Evolutionary conservation across 495 filamentous ascomycete genomes (phyloP).

Genomic region (Emericellopsis terricola): DNA sequence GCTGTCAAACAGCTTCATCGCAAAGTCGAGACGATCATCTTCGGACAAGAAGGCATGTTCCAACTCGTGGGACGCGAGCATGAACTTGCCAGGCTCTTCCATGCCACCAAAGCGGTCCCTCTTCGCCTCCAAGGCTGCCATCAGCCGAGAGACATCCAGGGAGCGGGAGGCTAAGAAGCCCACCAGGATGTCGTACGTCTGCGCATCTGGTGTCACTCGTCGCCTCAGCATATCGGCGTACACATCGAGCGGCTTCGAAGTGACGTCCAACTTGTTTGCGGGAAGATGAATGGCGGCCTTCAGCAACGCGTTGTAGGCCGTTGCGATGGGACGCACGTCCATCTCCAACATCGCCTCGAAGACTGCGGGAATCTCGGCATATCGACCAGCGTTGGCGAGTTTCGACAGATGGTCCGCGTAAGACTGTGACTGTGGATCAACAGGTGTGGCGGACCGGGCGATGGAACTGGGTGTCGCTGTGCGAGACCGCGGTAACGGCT

Average conservation of each 20-base stretch:
- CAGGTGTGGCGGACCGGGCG: conserved; percentile 23
- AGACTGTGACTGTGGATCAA: conserved; percentile 39
- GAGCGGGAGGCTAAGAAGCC: conserved; percentile 63
- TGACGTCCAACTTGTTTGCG: conserved; percentile 52
- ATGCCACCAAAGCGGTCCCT: conserved; percentile 64
- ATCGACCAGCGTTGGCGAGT: conserved; percentile 46
- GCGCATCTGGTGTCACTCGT: conserved; percentile 59
- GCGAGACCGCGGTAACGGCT: conserved; percentile 20
- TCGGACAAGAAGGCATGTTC: conserved; percentile 70
- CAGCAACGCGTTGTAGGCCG: conserved; percentile 80
- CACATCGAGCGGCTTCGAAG: conserved; percentile 81
- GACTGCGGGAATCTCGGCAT: conserved; percentile 70
- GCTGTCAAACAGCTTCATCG: conserved; percentile 66
- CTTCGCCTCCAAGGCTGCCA: conserved; percentile 55
- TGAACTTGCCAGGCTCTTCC: conserved; percentile 74
- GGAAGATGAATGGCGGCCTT: conserved; percentile 63
- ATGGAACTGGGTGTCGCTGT: conserved; percentile 15
- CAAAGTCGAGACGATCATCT: conserved; percentile 68
- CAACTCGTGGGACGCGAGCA: conserved; percentile 71
- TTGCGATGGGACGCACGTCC: conserved; percentile 58
- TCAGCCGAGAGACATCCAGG: conserved; percentile 50
- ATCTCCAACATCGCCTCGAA: conserved; percentile 73
- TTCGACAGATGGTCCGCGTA: conserved; percentile 61
- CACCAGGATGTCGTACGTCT: conserved; percentile 75
- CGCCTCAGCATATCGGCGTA: conserved; percentile 92